Evolutionary conservation across 192 early-diverging fungal species (phyloP).

Genomic region (Rhizoclosmatium sp.): DNA sequence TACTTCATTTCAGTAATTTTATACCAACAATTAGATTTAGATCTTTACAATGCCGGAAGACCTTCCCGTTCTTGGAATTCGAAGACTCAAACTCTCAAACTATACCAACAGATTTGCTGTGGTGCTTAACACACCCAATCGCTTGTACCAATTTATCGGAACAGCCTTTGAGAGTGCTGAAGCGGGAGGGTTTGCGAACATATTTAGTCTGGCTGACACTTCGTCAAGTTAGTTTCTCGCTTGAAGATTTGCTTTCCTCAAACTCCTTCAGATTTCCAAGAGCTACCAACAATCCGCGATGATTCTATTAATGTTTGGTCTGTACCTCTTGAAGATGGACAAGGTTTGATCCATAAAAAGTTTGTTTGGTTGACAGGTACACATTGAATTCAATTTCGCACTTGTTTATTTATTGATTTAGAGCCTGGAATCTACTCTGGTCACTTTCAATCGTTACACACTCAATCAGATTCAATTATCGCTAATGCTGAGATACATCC

Average conservation of each 20-base stretch:
- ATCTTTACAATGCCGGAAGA: slow-evolving; percentile 76
- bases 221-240: slow-evolving; percentile 61
- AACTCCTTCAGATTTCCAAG: slow-evolving; percentile 74
- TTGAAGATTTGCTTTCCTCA: not conserved
- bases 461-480: slow-evolving; percentile 78
- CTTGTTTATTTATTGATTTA: slow-evolving; percentile 19
- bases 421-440: slow-evolving; percentile 89
- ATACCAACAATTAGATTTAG: slow-evolving; percentile 28
- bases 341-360: slow-evolving; percentile 71
- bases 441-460: slow-evolving; percentile 79
- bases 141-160: slow-evolving; percentile 94
- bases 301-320: slow-evolving; percentile 69
- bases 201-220: slow-evolving; percentile 77
- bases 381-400: not conserved
- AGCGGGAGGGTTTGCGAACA: slow-evolving; percentile 76
- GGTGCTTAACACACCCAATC: slow-evolving; percentile 79
- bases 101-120: slow-evolving; percentile 80
- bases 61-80: slow-evolving; percentile 80
- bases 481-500: slow-evolving; percentile 83
- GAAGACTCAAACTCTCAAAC: slow-evolving; percentile 82
- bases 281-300: slow-evolving; percentile 68
- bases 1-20: not conserved
- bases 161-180: slow-evolving; percentile 53
- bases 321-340: slow-evolving; percentile 70
- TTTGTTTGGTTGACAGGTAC: slow-evolving; percentile 92